These are phyloP conservation scores for Chenopodium suecicum DNA, from an alignment of 148 eudicot genomes.

Conservation along the genomic window DNA sequence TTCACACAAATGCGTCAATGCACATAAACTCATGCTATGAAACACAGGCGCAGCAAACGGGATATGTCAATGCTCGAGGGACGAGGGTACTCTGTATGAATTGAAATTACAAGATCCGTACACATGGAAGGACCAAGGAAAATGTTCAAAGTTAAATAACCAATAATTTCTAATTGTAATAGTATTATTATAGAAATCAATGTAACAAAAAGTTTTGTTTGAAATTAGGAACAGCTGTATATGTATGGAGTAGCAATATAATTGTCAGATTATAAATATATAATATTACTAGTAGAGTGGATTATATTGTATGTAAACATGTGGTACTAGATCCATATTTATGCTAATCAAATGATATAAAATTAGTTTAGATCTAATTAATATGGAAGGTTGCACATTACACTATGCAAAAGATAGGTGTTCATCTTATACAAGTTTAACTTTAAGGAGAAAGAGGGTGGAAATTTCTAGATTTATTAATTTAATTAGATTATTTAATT, in stretches of 20 bases:
- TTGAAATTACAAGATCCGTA: neutral
- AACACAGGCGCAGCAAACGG: conserved; percentile 9
- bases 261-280: neutral
- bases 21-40: neutral
- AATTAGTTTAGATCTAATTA: conserved; percentile 1
- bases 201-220: neutral
- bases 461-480: conserved; percentile 13
- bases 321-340: conserved; percentile 5
- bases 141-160: neutral
- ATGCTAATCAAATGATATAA: neutral
- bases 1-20: neutral
- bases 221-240: conserved; percentile 10
- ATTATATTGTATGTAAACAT: neutral
- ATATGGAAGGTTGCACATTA: conserved; percentile 15
- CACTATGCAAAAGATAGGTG: conserved; percentile 14
- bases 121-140: conserved; percentile 17
- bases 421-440: neutral
- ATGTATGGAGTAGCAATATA: neutral
- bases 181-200: neutral
- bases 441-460: conserved; percentile 18
- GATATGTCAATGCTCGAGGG: conserved; percentile 16
- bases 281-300: neutral
- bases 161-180: too few species aligned
- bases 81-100: neutral
- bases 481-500: neutral